Evolutionary conservation across 1,139 yeast genomes (phyloP).

Genomic region (Debaryomyces fabryi): DNA sequence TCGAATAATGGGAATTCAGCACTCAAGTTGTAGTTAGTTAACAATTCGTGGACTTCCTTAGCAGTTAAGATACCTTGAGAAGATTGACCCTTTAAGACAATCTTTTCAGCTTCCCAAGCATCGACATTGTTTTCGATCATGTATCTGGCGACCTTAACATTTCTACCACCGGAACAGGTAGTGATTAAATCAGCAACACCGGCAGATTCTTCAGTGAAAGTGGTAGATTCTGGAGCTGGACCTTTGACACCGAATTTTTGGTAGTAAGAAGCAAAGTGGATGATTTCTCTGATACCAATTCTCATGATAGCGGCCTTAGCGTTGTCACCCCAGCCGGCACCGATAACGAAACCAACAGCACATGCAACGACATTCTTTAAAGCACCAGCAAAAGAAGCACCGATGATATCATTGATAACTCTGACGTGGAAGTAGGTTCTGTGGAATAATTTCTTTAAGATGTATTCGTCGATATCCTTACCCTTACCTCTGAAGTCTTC

Average conservation of each 20-base stretch:
- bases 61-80: slow-evolving; percentile 93
- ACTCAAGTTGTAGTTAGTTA: slow-evolving; percentile 58
- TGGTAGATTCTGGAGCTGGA: slow-evolving; percentile 71
- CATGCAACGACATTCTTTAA: slow-evolving; percentile 91
- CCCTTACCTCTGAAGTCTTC: slow-evolving; percentile 70
- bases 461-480: slow-evolving; percentile 68
- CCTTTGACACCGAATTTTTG: slow-evolving; percentile 68
- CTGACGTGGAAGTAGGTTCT: slow-evolving; percentile 94
- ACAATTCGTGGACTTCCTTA: slow-evolving; percentile 85
- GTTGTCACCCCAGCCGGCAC: slow-evolving; percentile 97
- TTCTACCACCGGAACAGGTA: slow-evolving; percentile 95
- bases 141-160: slow-evolving; percentile 82
- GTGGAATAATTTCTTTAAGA: slow-evolving; percentile 80
- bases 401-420: slow-evolving; percentile 87
- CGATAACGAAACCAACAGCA: slow-evolving; percentile 94
- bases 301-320: slow-evolving; percentile 96
- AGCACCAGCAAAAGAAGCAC: slow-evolving; percentile 94
- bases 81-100: slow-evolving; percentile 84
- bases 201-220: slow-evolving; percentile 89
- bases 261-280: slow-evolving; percentile 52
- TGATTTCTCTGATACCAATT: slow-evolving; percentile 86
- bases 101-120: slow-evolving; percentile 81
- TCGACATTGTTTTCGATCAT: slow-evolving; percentile 71
- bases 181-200: slow-evolving; percentile 98
- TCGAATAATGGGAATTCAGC: slow-evolving; percentile 86